Conservation (phyloP, 2,329 filamentous ascomycete genomes). For the Epichloe brachyelytri region DNA sequence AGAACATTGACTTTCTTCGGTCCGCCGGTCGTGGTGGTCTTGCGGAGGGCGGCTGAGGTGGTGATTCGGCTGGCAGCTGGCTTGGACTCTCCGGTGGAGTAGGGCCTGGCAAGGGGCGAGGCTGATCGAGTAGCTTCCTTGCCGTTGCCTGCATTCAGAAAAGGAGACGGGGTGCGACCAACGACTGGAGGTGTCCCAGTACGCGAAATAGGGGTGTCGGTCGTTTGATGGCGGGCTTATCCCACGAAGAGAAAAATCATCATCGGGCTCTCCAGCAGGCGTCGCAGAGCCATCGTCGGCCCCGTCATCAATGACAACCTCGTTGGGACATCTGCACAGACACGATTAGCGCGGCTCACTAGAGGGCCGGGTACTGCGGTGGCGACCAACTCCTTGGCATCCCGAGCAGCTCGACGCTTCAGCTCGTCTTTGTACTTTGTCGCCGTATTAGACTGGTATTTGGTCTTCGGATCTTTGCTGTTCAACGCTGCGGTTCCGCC, state of each 20-base stretch:
- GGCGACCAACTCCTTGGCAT: conserved; percentile 63
- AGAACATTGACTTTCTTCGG: conserved; percentile 78
- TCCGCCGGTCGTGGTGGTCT: conserved; percentile 48
- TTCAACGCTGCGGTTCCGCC: conserved; percentile 86
- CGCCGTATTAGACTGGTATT: conserved; percentile 88
- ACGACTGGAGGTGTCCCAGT: conserved; percentile 74
- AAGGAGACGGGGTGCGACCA: conserved; percentile 77
- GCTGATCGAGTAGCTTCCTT: conserved; percentile 65
- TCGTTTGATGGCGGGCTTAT: conserved; percentile 93
- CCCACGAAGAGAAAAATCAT: conserved; percentile 99
- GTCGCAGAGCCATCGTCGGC: conserved; percentile 58
- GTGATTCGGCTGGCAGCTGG: conserved; percentile 60
- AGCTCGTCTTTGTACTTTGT: conserved; percentile 97
- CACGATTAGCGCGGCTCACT: conserved; percentile 13
- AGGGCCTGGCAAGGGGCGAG: conserved; percentile 62
- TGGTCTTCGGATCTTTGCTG: conserved; percentile 93
- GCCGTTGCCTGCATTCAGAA: conserved; percentile 59
- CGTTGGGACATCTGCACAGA: conserved; percentile 56
- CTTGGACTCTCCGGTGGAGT: conserved; percentile 38
- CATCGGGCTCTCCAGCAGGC: conserved; percentile 72
- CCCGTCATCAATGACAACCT: conserved; percentile 74
- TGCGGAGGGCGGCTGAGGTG: conserved; percentile 70
- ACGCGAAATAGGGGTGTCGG: conserved; percentile 88
- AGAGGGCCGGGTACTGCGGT: too few species aligned
- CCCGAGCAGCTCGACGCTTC: conserved; percentile 68